Evolutionary conservation across 306 rosid genomes (phyloP).

Genomic region (Cucurbita maxima): DNA sequence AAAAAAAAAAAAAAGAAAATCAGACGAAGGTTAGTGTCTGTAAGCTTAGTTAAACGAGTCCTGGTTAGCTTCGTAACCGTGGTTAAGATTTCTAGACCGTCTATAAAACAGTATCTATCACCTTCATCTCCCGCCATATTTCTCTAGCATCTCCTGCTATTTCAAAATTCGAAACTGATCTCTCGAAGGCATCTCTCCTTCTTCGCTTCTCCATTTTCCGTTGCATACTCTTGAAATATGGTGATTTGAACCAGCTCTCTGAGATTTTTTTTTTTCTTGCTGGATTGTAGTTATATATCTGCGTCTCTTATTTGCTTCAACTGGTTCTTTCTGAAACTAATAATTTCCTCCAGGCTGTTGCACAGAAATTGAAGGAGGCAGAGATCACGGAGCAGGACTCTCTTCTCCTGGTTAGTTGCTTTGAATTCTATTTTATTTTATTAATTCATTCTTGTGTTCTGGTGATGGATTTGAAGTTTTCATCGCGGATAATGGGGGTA

Average conservation of each 20-base stretch:
- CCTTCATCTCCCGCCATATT: slow-evolving; percentile 29
- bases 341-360: slow-evolving; percentile 50
- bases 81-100: slow-evolving; percentile 6
- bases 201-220: not conserved
- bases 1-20: no score
- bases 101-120: slow-evolving; percentile 12
- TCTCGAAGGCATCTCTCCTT: not conserved
- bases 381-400: slow-evolving; percentile 93
- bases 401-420: slow-evolving; percentile 68
- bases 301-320: not conserved
- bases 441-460: not conserved
- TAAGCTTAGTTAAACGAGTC: not conserved
- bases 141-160: not conserved
- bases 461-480: slow-evolving; percentile 5
- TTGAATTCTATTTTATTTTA: slow-evolving; percentile 10
- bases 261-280: not conserved
- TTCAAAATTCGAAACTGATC: slow-evolving; percentile 14
- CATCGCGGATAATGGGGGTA: not conserved
- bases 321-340: not conserved
- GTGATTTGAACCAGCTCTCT: slow-evolving; percentile 20
- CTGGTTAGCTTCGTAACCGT: slow-evolving; percentile 12
- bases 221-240: slow-evolving; percentile 21
- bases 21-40: not conserved
- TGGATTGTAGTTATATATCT: slow-evolving; percentile 11
- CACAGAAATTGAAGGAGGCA: slow-evolving; percentile 73